These are phyloP conservation scores for Aleurites moluccanus DNA, from an alignment of 441 rosid species.

Conservation along the genomic window DNA sequence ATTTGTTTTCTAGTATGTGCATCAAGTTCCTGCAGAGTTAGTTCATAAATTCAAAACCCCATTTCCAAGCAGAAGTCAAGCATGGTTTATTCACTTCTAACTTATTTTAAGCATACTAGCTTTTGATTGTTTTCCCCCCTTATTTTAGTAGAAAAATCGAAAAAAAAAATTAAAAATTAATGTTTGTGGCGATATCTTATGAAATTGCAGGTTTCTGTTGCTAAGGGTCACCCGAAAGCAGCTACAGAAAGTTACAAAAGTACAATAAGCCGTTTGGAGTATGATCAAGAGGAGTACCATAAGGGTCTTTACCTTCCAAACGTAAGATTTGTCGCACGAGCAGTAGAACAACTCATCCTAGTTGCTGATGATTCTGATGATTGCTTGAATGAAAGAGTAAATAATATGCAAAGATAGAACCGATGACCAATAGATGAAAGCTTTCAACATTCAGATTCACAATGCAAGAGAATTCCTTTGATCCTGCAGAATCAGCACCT, in stretches of 20 bases:
- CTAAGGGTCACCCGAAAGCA: conserved; percentile 43
- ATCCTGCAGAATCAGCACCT: no score
- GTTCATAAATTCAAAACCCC: neutral
- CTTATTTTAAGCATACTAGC: neutral
- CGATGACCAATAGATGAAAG: neutral
- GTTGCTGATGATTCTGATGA: neutral
- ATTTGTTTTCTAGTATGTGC: neutral
- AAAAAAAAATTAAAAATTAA: neutral
- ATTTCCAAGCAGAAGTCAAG: neutral
- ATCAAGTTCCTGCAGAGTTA: neutral
- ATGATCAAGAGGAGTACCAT: conserved; percentile 31
- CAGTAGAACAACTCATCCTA: conserved; percentile 31
- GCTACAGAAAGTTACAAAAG: conserved; percentile 48
- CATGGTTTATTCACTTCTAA: neutral
- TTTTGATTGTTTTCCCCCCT: neutral
- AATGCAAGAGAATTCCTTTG: no score
- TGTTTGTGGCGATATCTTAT: neutral
- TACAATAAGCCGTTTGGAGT: conserved; percentile 24
- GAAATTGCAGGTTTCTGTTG: conserved; percentile 47
- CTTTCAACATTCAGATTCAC: neutral
- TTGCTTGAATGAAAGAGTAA: neutral
- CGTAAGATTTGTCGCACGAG: conserved; percentile 22
- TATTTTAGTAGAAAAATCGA: neutral
- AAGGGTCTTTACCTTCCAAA: conserved; percentile 36
- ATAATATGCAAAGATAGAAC: neutral